phyloP scores from a whole-genome alignment of 371 early-diverging fungal genomes.

The Circinella minor region DNA sequence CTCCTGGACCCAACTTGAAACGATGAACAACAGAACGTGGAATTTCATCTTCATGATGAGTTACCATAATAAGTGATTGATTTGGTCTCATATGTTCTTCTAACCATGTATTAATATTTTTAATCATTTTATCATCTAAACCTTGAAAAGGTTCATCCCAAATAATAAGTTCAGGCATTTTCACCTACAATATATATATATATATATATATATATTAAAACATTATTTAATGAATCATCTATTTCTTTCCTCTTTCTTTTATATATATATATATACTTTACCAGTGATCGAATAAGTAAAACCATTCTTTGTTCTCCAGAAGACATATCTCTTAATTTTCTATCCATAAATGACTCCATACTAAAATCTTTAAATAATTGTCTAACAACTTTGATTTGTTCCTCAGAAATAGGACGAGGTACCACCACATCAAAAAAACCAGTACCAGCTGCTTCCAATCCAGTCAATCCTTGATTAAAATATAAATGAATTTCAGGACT shows the following conservation, averaged over 20 bases:
- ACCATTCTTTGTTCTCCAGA: constrained; percentile 64
- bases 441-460: constrained; percentile 47
- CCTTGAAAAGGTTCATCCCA: constrained; percentile 73
- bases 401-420: constrained; percentile 28
- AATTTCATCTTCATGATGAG: constrained; percentile 68
- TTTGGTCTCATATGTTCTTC: constrained; percentile 48
- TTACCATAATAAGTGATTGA: constrained; percentile 63
- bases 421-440: constrained; percentile 54
- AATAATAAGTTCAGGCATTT: constrained; percentile 54
- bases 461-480: constrained; percentile 50
- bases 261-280: constrained; percentile 21
- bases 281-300: constrained; percentile 55
- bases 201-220: background rate
- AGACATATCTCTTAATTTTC: constrained; percentile 46
- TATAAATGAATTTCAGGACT: constrained; percentile 66
- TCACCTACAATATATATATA: constrained; percentile 33
- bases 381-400: constrained; percentile 27
- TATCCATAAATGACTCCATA: constrained; percentile 29
- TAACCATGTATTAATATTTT: constrained; percentile 50
- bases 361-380: constrained; percentile 51
- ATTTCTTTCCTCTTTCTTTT: background rate
- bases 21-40: constrained; percentile 45
- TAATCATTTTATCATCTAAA: constrained; percentile 53
- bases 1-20: constrained; percentile 37
- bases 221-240: too few relatives aligned